Evolutionary conservation across 1,139 yeast genomes (phyloP).

Genomic region (Suhomyces chickasaworum): DNA sequence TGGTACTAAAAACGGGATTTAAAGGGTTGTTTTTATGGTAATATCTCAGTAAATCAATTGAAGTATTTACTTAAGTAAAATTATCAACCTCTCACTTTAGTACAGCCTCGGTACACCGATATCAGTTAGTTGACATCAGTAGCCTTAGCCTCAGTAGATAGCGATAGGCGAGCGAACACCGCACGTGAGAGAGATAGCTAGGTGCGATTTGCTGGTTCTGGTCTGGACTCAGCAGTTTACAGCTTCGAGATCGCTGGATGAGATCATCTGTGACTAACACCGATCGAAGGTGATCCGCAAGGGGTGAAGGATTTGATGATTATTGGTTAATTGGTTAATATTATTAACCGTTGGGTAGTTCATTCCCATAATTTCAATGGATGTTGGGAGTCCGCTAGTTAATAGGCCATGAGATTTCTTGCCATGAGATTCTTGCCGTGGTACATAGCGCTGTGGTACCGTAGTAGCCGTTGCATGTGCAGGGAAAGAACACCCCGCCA

Average conservation of each 20-base stretch:
- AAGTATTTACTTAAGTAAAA: too few species aligned
- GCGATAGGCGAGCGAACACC: background rate
- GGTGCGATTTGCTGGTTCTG: background rate
- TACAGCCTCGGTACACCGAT: background rate
- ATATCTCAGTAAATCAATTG: too few species aligned
- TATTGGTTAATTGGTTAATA: too few species aligned
- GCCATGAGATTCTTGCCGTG: conserved; percentile 1
- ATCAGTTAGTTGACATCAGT: background rate
- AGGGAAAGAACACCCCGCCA: conserved; percentile 2
- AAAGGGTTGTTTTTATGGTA: too few species aligned
- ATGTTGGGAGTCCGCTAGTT: background rate
- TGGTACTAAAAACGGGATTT: background rate
- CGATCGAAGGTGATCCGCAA: too few species aligned
- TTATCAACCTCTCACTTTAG: too few species aligned
- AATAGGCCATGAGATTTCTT: background rate
- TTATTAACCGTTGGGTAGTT: background rate
- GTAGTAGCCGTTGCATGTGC: background rate
- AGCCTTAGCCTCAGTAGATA: background rate
- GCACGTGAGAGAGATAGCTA: background rate
- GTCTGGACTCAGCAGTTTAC: background rate
- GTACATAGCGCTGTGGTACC: background rate
- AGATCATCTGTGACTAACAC: background rate
- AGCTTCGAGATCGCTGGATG: background rate
- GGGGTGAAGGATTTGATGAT: too few species aligned
- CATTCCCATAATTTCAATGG: background rate